Evolutionary conservation across 768 basidiomycete genomes (phyloP), one percentile per base, ranked within the genome.

Genomic region (Chiua virens): DNA sequence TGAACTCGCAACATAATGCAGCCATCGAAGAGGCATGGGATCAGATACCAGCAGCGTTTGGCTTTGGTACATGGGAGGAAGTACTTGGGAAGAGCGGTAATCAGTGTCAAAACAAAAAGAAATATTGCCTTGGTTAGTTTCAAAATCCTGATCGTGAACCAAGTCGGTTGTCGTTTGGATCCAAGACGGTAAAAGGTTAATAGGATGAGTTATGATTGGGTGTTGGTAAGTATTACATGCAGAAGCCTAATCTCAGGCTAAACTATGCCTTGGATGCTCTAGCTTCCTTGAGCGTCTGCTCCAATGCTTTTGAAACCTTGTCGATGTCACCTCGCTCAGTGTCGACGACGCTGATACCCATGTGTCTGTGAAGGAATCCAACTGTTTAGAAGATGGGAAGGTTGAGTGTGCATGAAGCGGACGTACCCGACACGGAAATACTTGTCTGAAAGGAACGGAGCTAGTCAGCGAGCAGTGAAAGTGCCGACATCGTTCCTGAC

Each of bases 361-460:
- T 96, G 68, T 97, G 95, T 28, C 87, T 87, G 58, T 40, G 41
- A 18, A 17, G 45, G 42, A 37, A 39, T n/a, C n/a, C 0, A 25
- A 2, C 1, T 6, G 40, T 34, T 59, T 23, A 56, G 55, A 37
- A 7, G 5, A 32, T 23, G 14, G 51, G 40, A 38, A 7, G 48
- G 27, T 49, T 34, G 34, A 41, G 35, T 8, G 20, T 27, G 13
- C 55, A 47, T n/a, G 15, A 38, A 20, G 9, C 15, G 45, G 17
- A 74, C 79, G 35, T 52, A 81, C 80, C 93, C 94, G 47, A 97
- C 84, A 45, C 94, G 86, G 86, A 96, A 93, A 70, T 96, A 96
- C 62, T 85, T 87, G 63, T 87, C 88, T 89, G 55, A 21, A 49
- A 25, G 11, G 17, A 37, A 27, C 14, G 30, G n/a, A 36, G 20